Evolutionary conservation across 2,329 filamentous ascomycete species (phyloP).

Genomic region (Colletotrichum tropicale): DNA sequence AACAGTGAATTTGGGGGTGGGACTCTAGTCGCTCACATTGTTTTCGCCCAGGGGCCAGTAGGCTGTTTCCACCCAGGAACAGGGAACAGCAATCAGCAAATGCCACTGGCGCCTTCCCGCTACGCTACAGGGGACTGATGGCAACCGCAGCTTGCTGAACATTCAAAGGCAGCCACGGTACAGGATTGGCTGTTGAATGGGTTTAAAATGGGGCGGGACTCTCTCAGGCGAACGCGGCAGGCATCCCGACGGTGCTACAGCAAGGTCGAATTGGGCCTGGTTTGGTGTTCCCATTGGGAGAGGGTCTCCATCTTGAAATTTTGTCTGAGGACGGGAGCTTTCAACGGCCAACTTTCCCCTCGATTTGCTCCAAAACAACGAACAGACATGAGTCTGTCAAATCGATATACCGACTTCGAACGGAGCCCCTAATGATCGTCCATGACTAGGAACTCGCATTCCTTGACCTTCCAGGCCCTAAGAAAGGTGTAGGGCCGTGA

Average conservation of each 20-base stretch:
- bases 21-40: background rate
- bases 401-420: background rate
- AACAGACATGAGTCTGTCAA: background rate
- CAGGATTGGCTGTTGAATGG: background rate
- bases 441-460: background rate
- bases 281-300: background rate
- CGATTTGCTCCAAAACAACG: background rate
- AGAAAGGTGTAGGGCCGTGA: background rate
- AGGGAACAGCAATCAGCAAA: background rate
- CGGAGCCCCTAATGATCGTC: background rate
- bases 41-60: background rate
- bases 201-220: background rate
- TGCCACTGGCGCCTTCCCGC: background rate
- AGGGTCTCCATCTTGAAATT: background rate
- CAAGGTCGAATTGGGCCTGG: background rate
- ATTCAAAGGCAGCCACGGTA: background rate
- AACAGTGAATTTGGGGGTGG: conserved; percentile 5
- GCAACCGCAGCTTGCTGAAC: background rate
- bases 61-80: background rate
- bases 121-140: background rate
- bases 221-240: background rate
- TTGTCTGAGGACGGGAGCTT: background rate
- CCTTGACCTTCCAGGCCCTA: background rate
- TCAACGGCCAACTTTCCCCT: background rate
- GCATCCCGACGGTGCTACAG: background rate